phyloP scores from a whole-genome alignment of 345 rosid species.

The Salix exigua region DNA sequence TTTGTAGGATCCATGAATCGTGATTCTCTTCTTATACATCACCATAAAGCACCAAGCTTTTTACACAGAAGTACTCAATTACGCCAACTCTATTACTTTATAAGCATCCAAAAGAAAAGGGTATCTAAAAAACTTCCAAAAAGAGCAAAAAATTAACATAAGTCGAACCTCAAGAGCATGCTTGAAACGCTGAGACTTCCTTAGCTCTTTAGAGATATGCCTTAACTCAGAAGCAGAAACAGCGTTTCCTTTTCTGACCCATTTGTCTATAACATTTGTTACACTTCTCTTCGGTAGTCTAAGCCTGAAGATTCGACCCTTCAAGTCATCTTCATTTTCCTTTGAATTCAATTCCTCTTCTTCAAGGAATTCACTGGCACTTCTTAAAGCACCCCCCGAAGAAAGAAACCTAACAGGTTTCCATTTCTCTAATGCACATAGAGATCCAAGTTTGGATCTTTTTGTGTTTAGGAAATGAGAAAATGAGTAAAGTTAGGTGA shows the following conservation, averaged over 20 bases:
- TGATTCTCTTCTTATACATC: too few relatives aligned
- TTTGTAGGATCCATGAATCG: too few relatives aligned
- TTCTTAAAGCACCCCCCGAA: constrained; percentile 25
- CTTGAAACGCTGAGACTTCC: constrained; percentile 71
- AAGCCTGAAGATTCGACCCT: constrained; percentile 65
- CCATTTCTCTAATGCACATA: constrained; percentile 1
- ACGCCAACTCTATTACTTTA: too few relatives aligned
- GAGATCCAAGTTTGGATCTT: constrained; percentile 2
- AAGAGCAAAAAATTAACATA: background rate
- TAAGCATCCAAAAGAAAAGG: too few relatives aligned
- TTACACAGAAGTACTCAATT: too few relatives aligned
- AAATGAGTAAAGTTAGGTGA: too few relatives aligned
- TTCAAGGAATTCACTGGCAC: constrained; percentile 32
- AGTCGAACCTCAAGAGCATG: constrained; percentile 86
- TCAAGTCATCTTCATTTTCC: constrained; percentile 58
- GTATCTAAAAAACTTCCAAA: too few relatives aligned
- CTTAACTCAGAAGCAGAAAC: constrained; percentile 59
- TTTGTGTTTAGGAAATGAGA: background rate
- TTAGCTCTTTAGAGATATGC: constrained; percentile 66
- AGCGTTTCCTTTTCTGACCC: constrained; percentile 74
- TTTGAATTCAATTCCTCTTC: constrained; percentile 35
- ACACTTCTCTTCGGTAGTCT: constrained; percentile 85
- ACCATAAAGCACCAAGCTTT: too few relatives aligned
- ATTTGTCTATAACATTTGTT: constrained; percentile 62
- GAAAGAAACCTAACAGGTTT: constrained; percentile 20